These are phyloP conservation scores for Aspergillus clavatus DNA, from an alignment of 2,329 filamentous ascomycete species.

Conservation along the genomic window DNA sequence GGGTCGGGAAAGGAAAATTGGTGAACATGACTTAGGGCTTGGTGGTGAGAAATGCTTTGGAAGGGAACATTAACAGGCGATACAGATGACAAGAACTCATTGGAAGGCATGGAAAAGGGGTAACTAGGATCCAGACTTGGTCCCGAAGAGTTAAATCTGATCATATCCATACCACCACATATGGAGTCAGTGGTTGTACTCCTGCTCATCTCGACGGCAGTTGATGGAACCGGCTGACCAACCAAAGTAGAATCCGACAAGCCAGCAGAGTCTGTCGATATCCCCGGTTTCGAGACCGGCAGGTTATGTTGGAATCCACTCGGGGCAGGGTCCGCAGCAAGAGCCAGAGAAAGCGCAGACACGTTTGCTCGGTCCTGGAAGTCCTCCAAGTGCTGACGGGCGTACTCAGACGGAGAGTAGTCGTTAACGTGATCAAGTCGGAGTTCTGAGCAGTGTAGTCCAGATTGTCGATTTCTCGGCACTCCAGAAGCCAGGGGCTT, in stretches of 20 bases:
- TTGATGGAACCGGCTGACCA: constrained; percentile 25
- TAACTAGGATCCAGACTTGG: constrained; percentile 32
- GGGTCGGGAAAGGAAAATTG: constrained; percentile 30
- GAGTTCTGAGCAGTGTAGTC: constrained; percentile 23
- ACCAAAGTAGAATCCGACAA: constrained; percentile 12
- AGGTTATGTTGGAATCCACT: constrained; percentile 20
- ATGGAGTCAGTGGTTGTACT: constrained; percentile 44
- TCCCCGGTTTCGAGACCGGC: constrained; percentile 19
- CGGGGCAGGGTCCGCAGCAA: constrained; percentile 22
- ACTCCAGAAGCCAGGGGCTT: constrained; percentile 19
- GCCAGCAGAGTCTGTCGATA: constrained; percentile 5
- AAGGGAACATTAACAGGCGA: constrained; percentile 28
- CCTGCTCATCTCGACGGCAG: constrained; percentile 41
- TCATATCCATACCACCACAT: constrained; percentile 41
- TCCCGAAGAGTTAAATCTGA: constrained; percentile 41
- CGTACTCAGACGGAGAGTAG: constrained; percentile 41
- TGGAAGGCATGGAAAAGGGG: constrained; percentile 25
- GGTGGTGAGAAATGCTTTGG: constrained; percentile 22
- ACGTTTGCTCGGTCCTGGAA: constrained; percentile 18
- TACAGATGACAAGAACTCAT: constrained; percentile 25
- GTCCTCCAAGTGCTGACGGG: constrained; percentile 34
- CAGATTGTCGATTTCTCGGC: constrained; percentile 31
- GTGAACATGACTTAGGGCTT: constrained; percentile 17
- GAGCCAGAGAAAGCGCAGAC: constrained; percentile 23
- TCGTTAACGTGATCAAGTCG: constrained; percentile 37